Percentiles rank a stretch among this genome's conserved stretches.
phyloP scores from a whole-genome alignment of 2,329 filamentous ascomycete species.

The Fusarium pininemorale region DNA sequence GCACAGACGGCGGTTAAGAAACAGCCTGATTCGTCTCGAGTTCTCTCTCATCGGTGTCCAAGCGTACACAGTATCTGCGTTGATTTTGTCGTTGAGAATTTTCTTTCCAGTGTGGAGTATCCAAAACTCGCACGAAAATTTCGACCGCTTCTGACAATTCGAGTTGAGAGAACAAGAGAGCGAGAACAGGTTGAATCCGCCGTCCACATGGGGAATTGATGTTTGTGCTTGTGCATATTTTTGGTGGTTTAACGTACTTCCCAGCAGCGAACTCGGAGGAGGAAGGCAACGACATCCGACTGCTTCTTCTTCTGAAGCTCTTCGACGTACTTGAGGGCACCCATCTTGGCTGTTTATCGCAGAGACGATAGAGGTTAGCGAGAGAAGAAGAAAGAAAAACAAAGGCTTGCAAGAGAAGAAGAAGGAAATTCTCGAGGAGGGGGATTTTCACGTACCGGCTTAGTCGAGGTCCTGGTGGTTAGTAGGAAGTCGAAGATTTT shows the following conservation, averaged over 20 bases:
- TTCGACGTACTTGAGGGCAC: constrained; percentile 99
- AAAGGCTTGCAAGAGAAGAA: neutral
- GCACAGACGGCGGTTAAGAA: constrained; percentile 57
- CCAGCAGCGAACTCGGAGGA: constrained; percentile 99
- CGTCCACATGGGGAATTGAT: constrained; percentile 49
- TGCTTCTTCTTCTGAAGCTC: constrained; percentile 99
- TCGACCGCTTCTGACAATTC: constrained; percentile 10
- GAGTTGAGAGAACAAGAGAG: constrained; percentile 30
- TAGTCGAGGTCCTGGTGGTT: constrained; percentile 51
- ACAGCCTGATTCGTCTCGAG: constrained; percentile 14
- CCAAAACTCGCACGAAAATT: constrained; percentile 20
- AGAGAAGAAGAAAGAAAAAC: constrained; percentile 8
- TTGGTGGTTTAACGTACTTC: constrained; percentile 77
- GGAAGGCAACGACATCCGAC: constrained; percentile 99
- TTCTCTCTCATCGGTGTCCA: constrained; percentile 4
- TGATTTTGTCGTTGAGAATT: constrained; percentile 22
- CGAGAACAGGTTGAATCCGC: constrained; percentile 37
- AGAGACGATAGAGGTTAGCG: constrained; percentile 40
- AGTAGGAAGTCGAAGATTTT: constrained; percentile 46
- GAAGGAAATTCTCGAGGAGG: neutral
- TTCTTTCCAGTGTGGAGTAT: constrained; percentile 22
- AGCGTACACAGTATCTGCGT: neutral
- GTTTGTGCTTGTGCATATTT: constrained; percentile 43
- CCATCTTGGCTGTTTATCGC: constrained; percentile 76
- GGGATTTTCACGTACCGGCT: constrained; percentile 48